Base-by-base conservation (phyloP, 1,284 basidiomycete species). In the Sporisorium iseilematis-ciliati region DNA sequence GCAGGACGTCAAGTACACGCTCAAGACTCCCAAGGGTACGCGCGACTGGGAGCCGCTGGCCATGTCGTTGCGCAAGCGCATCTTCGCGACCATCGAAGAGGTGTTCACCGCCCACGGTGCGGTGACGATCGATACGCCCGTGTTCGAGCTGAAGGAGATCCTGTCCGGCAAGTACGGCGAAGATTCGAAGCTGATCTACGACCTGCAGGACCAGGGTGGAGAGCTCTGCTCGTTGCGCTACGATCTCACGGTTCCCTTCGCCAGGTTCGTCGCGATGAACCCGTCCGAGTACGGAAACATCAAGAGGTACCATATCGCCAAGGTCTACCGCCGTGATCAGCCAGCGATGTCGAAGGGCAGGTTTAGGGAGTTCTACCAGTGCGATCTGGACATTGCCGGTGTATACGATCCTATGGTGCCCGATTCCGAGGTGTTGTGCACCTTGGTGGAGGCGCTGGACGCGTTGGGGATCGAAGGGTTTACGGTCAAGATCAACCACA, bases 311-410 rank as follows among this genome's bases (percentile, higher is more conserved):
- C 96, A 99, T 87, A 92, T 99, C 59, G 95, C 95, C 31, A 99
- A 99, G 87, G 96, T 99, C 25, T 99, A 99, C 87, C 89, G 97
- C 73, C 88, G 97, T 83, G 96, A 99, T 86, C 95, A 93, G 82
- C 96, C 97, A 1, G 95, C 96, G 65, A 95, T 99, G 92, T 92
- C 91, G 57, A 99, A 99, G 87, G 96, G 96, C 4, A 89, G 96
- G 41, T 97, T 99, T 94, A 90, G 96, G 72, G 96, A 99, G 87
- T 99, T 99, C 85, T 95, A 94, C 84, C 96, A 99, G 87, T 97
- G 96, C 75, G 96, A 99, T 86, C 93, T 98, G 82, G 97, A 99
- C 86, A 95, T 99, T 73, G 91, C 93, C n/a, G 96, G 96, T 25
- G 57, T 74, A n/a, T 82, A 84, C 75, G 96, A 99, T 86, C 87